phyloP scores from a whole-genome alignment of 768 basidiomycete genomes.

The Coprinopsis cinerea region DNA sequence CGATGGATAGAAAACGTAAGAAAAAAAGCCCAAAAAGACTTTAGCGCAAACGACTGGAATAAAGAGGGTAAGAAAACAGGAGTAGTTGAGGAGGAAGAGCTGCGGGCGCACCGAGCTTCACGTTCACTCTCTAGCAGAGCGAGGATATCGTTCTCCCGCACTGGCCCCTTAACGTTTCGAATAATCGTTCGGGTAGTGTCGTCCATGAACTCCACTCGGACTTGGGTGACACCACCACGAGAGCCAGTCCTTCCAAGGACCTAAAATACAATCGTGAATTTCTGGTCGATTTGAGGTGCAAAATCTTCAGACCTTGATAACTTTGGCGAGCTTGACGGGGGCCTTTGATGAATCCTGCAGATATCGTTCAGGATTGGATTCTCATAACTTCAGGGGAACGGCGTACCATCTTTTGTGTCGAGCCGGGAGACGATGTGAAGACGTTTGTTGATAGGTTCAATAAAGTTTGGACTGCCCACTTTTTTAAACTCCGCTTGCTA shows the following conservation, averaged over 20 bases:
- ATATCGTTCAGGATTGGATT: conserved; percentile 7
- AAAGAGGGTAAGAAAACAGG: neutral
- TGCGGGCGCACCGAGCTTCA: conserved; percentile 85
- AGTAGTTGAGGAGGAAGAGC: neutral
- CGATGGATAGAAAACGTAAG: conserved; percentile 1
- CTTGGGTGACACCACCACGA: conserved; percentile 98
- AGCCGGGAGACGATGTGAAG: conserved; percentile 16
- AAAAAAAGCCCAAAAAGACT: conserved; percentile 3
- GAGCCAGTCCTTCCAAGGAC: conserved; percentile 98
- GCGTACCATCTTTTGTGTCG: conserved; percentile 27
- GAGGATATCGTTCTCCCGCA: conserved; percentile 92
- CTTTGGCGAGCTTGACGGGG: conserved; percentile 96
- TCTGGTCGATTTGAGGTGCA: conserved; percentile 7
- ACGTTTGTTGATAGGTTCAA: conserved; percentile 26
- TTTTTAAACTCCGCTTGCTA: conserved; percentile 25
- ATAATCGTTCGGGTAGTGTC: conserved; percentile 94
- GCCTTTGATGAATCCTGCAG: conserved; percentile 84
- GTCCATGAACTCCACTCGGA: conserved; percentile 99
- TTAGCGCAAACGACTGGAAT: conserved; percentile 34
- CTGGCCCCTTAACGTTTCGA: conserved; percentile 98
- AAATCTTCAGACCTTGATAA: conserved; percentile 69
- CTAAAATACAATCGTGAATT: conserved; percentile 33
- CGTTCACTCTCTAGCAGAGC: conserved; percentile 97
- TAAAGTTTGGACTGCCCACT: conserved; percentile 23
- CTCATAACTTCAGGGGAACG: neutral